Evolutionary conservation across 2,329 filamentous ascomycete species (phyloP), one percentile per base, ranked within the genome.

Genomic region (Parastagonospora nodorum): DNA sequence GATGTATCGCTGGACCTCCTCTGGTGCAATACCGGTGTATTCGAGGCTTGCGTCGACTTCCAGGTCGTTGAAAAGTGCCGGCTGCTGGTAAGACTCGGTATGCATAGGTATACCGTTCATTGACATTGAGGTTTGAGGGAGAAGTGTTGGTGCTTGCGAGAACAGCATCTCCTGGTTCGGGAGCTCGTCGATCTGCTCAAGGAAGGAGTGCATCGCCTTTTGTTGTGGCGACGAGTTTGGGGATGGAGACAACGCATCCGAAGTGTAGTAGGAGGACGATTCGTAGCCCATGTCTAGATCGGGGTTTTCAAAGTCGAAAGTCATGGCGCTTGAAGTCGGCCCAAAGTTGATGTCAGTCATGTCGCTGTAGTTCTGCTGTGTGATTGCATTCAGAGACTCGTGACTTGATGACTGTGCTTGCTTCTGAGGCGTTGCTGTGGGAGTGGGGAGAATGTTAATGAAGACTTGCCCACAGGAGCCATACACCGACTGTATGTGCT

Each of bases 1-100:
- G 51, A 81, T 79, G 63, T 76, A 79, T 24, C 72, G 69, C 46
- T 78, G 75, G 24, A 81, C 77, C 52, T 97, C 91, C 61, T 97
- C 92, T 37, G 88, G 78, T 1, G 89, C 92, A 49, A 97, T 88
- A 24, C 93, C 93, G 1, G 93, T 97, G 58, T 92, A 87, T 48
- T 84, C 82, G 48, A 85, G 82, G 31, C 80, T 84, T n/a, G 84
- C 83, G 51, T 85, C 82, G 24, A 85, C 76, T 53, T 83, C 80
- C 30, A 82, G 71, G 38, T 80, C 81, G 14, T 61, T 57, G 54
- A 69, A 66, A 10, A 63, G 55, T 19, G 60, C 57, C 30, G 59
- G 44, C 15, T 61, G 56, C 8, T 61, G 47, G 31, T 58, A 53
- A 5, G 62, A 60, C n/a, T 62, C 61, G n/a, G 50, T 45, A 19